Evolutionary conservation across 1,284 basidiomycete species (phyloP), one percentile per base, ranked within the genome.

Genomic region (Phellinidium pouzarii): DNA sequence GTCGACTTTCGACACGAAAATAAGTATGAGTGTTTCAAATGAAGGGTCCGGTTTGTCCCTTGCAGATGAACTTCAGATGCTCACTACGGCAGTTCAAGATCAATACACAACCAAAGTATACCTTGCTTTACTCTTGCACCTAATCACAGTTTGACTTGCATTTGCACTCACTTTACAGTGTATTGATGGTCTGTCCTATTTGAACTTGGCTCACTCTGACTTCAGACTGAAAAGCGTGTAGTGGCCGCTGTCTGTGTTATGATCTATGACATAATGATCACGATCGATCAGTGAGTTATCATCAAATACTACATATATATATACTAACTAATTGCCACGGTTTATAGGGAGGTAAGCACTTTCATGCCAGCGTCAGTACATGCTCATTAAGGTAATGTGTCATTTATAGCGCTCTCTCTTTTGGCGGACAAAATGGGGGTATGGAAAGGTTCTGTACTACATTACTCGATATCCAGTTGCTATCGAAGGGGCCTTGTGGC

Each of bases 401-500:
- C 14, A 34, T 34, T 14, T 3, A 34, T 37, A 52, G 52, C 23
- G 36, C 4, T 44, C 38, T 14, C 31, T 50, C 4, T 48, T 54
- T 22, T 54, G 53, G 53, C 25, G 43, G 3, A 25, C 48, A 8
- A 50, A 43, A 27, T 26, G 48, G n/a, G 40, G 42, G 6, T 26
- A n/a, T 34, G 53, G 53, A 1, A 50, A 47, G 22, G 34, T 34
- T 7, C 53, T 54, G 25, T 54, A 45, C 48, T 54, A 50, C 38
- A 38, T 50, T 11, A 50, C 48, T 19, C 40, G 53, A 46, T 54
- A 46, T 23, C 53, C 48, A 6, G 48, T 42, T 11, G 19, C 45
- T 9, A 43, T 54, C 23, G 48, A 54, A 40, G 44, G 43, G 11
- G n/a, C 50, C 2, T 34, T 54, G 19, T 50, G 42, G 40, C 29